Percentiles rank a stretch among this genome's conserved stretches.
phyloP scores from a whole-genome alignment of 1,284 basidiomycete genomes.

The Cronartium quercuum region DNA sequence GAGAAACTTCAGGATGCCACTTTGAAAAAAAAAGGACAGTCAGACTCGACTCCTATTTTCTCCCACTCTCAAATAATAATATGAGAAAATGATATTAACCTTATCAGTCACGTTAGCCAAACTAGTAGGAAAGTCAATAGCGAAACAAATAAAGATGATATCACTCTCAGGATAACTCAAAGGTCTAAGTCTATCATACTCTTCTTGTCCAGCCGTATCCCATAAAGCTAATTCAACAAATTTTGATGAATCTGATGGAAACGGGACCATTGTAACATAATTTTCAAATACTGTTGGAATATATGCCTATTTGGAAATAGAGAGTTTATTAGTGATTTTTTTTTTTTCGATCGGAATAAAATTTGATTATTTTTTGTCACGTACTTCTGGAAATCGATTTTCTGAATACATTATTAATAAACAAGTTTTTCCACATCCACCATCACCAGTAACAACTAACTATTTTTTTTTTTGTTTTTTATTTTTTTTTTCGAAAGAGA shows the following conservation, averaged over 20 bases:
- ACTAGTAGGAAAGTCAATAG: constrained; percentile 91
- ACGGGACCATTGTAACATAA: constrained; percentile 75
- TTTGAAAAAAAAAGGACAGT: constrained; percentile 48
- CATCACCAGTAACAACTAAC: constrained; percentile 55
- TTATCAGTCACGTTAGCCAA: constrained; percentile 83
- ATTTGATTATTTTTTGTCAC: constrained; percentile 45
- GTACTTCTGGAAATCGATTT: constrained; percentile 92
- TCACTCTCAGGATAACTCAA: constrained; percentile 93
- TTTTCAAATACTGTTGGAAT: constrained; percentile 98
- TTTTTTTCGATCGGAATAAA: constrained; percentile 1
- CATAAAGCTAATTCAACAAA: constrained; percentile 88
- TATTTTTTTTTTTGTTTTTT: not conserved
- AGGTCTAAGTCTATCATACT: constrained; percentile 89
- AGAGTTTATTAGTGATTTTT: constrained; percentile 2
- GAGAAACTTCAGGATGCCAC: constrained; percentile 97
- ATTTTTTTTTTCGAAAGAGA: not conserved
- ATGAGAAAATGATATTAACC: constrained; percentile 36
- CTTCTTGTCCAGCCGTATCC: constrained; percentile 98
- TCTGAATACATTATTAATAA: constrained; percentile 89
- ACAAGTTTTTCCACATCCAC: constrained; percentile 75
- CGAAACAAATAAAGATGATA: constrained; percentile 94
- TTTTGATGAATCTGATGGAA: constrained; percentile 63
- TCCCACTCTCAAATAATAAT: constrained; percentile 48
- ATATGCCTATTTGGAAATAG: constrained; percentile 63
- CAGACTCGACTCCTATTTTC: not conserved